phyloP scores from a whole-genome alignment of 208 protist genomes.

The Trypanosoma caninum region DNA sequence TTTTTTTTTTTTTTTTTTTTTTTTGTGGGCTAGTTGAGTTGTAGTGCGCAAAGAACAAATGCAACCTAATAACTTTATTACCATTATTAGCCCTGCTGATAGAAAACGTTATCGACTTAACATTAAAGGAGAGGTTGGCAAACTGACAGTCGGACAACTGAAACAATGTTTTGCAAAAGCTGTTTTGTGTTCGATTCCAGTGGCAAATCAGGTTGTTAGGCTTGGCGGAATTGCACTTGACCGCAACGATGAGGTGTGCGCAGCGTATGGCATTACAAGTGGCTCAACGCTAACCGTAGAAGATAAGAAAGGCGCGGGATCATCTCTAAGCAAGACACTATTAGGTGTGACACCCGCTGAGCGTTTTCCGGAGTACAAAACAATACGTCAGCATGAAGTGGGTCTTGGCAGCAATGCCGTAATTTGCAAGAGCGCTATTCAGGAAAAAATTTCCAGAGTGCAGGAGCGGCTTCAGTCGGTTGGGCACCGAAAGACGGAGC shows the following conservation, averaged over 20 bases:
- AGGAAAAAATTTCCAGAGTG: slow-evolving; percentile 30
- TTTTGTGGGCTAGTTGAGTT: not conserved
- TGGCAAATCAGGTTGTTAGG: slow-evolving; percentile 37
- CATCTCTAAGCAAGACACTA: not conserved
- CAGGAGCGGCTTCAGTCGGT: slow-evolving; percentile 36
- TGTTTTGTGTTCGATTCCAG: slow-evolving; percentile 44
- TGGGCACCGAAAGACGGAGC: slow-evolving; percentile 18
- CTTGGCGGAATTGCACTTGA: slow-evolving; percentile 52
- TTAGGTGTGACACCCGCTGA: slow-evolving; percentile 34
- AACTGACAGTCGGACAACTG: slow-evolving; percentile 56
- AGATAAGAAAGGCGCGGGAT: not conserved
- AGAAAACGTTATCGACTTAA: slow-evolving; percentile 58
- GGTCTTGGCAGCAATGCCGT: slow-evolving; percentile 29
- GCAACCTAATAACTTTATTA: slow-evolving; percentile 31
- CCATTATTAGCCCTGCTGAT: slow-evolving; percentile 52
- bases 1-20: not conserved
- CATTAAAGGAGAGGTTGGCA: slow-evolving; percentile 42
- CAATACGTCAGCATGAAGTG: slow-evolving; percentile 48
- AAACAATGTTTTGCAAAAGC: slow-evolving; percentile 67
- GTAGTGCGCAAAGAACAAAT: slow-evolving; percentile 6
- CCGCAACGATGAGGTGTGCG: slow-evolving; percentile 42
- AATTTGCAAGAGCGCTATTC: slow-evolving; percentile 28
- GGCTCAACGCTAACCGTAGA: slow-evolving; percentile 62
- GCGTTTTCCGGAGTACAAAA: slow-evolving; percentile 59
- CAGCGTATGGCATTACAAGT: slow-evolving; percentile 45